phyloP scores from a whole-genome alignment of 129 eudicot species.

The Tanacetum coccineum region DNA sequence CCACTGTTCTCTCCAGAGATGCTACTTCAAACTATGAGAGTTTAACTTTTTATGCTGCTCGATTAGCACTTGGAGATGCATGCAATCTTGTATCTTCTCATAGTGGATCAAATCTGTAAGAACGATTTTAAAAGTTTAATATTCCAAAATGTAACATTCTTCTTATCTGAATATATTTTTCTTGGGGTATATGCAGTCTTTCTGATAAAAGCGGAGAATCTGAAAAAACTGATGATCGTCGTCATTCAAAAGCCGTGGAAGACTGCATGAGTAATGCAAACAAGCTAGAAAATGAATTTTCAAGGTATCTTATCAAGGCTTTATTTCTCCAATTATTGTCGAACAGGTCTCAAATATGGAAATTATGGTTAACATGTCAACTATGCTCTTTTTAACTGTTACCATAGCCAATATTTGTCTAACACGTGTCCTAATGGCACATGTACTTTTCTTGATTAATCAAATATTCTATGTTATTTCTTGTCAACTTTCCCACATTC shows the following conservation, averaged over 20 bases:
- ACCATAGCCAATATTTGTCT: background rate
- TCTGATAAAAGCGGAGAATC: slow-evolving; percentile 37
- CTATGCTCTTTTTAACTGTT: background rate
- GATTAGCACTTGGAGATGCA: slow-evolving; percentile 66
- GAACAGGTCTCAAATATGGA: background rate
- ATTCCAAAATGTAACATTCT: background rate
- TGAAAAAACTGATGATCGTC: slow-evolving; percentile 36
- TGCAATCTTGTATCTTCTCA: slow-evolving; percentile 55
- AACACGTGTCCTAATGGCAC: too few relatives aligned
- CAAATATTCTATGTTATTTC: too few relatives aligned
- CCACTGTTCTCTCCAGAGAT: slow-evolving; percentile 50
- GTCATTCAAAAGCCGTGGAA: slow-evolving; percentile 40
- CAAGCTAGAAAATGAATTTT: slow-evolving; percentile 57
- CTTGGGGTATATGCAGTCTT: slow-evolving; percentile 20
- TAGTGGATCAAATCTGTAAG: slow-evolving; percentile 47
- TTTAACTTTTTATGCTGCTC: slow-evolving; percentile 47
- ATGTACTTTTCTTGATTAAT: too few relatives aligned
- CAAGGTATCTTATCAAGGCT: slow-evolving; percentile 41
- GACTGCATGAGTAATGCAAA: slow-evolving; percentile 46
- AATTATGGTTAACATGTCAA: background rate
- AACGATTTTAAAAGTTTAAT: slow-evolving; percentile 3
- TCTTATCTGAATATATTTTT: background rate
- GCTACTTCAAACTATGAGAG: slow-evolving; percentile 41
- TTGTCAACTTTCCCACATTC: too few relatives aligned
- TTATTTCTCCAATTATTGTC: background rate